Evolutionary conservation across 2,329 filamentous ascomycete species (phyloP), one percentile per base, ranked within the genome.

Genomic region (Colletotrichum sp.): DNA sequence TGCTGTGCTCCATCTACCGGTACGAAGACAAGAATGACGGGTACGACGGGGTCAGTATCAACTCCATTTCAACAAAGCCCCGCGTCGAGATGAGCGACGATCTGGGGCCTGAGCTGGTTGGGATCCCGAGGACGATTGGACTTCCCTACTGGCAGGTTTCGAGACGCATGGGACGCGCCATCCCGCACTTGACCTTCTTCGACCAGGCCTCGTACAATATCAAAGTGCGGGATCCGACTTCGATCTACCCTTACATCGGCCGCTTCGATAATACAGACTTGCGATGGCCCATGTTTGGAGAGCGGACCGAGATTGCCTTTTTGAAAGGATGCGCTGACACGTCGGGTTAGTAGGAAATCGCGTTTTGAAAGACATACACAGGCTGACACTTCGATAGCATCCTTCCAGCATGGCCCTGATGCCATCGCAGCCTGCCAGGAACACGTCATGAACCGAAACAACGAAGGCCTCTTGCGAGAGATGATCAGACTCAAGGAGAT

Each of bases 141-240:
- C 82, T 90, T 0, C 88, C 89, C 1, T 89, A 89, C 78, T 86
- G 85, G 75, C 88, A 90, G 78, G 81, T 90, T 18, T 90, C 87
- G 1, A 85, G 86, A 26, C 84, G 89, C 0, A 89, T 90, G 85
- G 89, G 89, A 22, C 82, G 89, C n/a, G 84, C 88, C 2, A 82
- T 90, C 3, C 89, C 89, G 0, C 88, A 90, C 77, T 84, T 90
- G 16, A 88, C 88, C 0, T 90, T 90, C 77, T 87, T 87, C 8
- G 89, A 90, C 77, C 88, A 90, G 79, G 86, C 88, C 2, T 90
- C 88, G 0, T 90, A 89, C 80, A 91, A 91, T 73, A 83, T 90
- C 73, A 88, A 87, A 79, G 84, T 90, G 71, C 84, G 84, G 26
- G 88, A 90, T 71, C 84, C 85, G 2, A 88, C 85, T 2, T 89